Base-by-base conservation (phyloP, 805 yeast species). In the Candida chauliodis region DNA sequence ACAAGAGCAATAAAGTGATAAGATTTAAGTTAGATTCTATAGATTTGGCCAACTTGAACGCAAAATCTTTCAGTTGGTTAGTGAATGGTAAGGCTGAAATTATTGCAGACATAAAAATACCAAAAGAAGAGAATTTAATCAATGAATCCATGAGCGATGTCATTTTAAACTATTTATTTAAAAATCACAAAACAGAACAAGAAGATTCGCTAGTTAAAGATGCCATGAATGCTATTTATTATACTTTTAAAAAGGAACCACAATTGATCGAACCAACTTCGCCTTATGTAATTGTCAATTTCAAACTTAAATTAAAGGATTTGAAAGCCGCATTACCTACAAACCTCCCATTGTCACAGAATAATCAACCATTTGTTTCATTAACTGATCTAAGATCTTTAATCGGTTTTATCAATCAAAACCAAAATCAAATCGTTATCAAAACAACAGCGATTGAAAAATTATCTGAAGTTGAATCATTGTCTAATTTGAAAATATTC, bases 81-180 rank as follows among this genome's bases (percentile, higher is more conserved):
- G 71, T 73, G 18, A 78, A 77, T 33, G 91, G 93, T 3, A 78
- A 78, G 47, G 78, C 81, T 4, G 89, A 84, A 41, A 61, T 85
- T 4, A 63, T 73, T 13, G 84, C 87, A 3, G 93, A 85, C 59
- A 75, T 85, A 15, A 78, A 81, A 74, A 65, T 84, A 21, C 93
- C 95, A 1, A 49, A 47, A n/a, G 51, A 49, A 7, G 43, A 45
- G 14, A 47, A 52, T 42, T 43, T 53, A 6, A 49, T 49, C 11
- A 47, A 42, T 37, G 45, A 44, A 19, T 38, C 45, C 10, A 55
- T 52, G 45, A 61, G 54, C 18, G 50, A 57, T 16, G 46, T 61
- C 31, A 19, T 36, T 3, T 49, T 58, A 14, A 51, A 48, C 28
- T 66, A 59, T 38, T 40, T 67, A 17, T 43, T 34, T 13, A 41